Base-by-base conservation (phyloP, 1,139 yeast genomes). In the Arxiozyma slooffiae region DNA sequence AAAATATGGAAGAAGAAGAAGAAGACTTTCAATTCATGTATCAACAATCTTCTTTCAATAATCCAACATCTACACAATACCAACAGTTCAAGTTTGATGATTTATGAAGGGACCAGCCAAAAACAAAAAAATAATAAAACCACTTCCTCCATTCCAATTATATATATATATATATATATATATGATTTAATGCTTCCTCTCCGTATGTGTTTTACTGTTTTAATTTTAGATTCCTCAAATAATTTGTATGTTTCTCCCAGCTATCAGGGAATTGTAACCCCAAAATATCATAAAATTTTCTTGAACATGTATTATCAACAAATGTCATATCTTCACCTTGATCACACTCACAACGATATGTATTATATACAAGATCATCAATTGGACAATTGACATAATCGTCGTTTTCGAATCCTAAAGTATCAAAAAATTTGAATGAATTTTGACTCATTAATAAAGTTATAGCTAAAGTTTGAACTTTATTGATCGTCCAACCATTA, bases 401-500 rank as follows among this genome's bases (percentile, higher is more conserved):
- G 18, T 39, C 43, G 41, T 26, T 79, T 14, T 39, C 23, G 24
- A 64, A 67, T 6, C 69, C 96, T 37, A 88, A 79, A 59, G 85
- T 86, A 47, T 80, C 82, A 65, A 88, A 87, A 71, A 76, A 85
- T 64, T 85, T 88, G 51, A 85, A 68, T 63, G 78, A 74, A 45
- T 77, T 79, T 63, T 77, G 76, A 51, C 81, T 78, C 62, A 85
- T 70, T 69, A 86, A 82, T 55, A 85, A 70, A 4, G 89, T 74
- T 18, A 82, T 92, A 16, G 90, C 95, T 59, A 86, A 80, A 6
- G 94, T 83, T 64, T 86, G 95, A 44, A 87, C 81, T 37, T 95
- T 94, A 34, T 95, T 95, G 68, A 85, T 95, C 52, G 95, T 92
- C 95, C 95, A 86, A 63, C 95, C 77, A 68, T 86, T 95, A 65